Percentiles rank a stretch among this genome's conserved stretches.
Conservation (phyloP, 805 yeast genomes). For the Brettanomyces sp. region DNA sequence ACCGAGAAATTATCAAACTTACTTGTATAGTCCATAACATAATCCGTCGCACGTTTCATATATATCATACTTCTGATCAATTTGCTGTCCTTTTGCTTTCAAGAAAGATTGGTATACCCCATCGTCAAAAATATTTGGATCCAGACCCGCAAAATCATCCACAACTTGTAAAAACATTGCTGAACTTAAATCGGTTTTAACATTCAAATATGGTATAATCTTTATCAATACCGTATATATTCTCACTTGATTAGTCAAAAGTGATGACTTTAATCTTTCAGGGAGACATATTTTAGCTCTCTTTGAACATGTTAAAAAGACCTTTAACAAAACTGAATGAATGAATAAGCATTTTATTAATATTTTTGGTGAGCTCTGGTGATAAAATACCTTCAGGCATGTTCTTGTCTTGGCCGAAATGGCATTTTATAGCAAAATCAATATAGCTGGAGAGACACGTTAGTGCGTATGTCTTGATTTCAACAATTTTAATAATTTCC, state of each 20-base stretch:
- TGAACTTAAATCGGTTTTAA: conserved; percentile 24
- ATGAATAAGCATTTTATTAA: conserved; percentile 22
- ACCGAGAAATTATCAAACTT: conserved; percentile 24
- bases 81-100: conserved; percentile 5
- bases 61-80: conserved; percentile 19
- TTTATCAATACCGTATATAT: conserved; percentile 24
- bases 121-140: conserved; percentile 3
- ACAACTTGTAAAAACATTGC: conserved; percentile 23
- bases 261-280: not conserved
- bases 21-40: conserved; percentile 35
- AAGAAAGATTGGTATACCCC: not conserved
- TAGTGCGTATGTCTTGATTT: conserved; percentile 49
- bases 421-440: conserved; percentile 38
- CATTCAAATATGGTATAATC: conserved; percentile 23
- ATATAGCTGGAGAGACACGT: conserved; percentile 48
- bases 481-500: conserved; percentile 30
- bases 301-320: not conserved
- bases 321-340: conserved; percentile 14
- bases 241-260: conserved; percentile 21
- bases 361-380: conserved; percentile 23
- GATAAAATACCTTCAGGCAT: conserved; percentile 19
- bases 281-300: not conserved
- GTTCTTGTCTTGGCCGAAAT: conserved; percentile 23
- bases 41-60: conserved; percentile 30
- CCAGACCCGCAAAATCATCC: conserved; percentile 21